Conservation (phyloP, 352 stramenopile species). For the Globisporangium echinulatum region DNA sequence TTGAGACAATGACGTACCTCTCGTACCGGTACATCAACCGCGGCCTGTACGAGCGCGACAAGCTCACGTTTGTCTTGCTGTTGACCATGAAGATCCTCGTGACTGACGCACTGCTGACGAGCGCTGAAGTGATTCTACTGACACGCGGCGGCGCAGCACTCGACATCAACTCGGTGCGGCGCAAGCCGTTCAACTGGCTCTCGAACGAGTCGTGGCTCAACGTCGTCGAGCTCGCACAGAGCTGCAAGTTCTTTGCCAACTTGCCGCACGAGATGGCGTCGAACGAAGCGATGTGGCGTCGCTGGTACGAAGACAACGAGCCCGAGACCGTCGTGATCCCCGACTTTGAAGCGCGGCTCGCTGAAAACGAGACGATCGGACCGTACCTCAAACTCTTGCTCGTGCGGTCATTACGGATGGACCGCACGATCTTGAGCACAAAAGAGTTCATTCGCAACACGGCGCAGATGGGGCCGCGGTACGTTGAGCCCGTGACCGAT, state of each 20-base stretch:
- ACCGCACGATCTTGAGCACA: conserved; percentile 95
- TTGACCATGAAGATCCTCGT: conserved; percentile 98
- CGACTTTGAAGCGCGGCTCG: conserved; percentile 92
- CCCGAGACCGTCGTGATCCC: conserved; percentile 94
- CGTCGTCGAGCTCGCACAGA: conserved; percentile 93
- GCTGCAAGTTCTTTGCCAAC: conserved; percentile 96
- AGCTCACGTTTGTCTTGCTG: conserved; percentile 97
- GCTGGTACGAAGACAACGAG: conserved; percentile 98
- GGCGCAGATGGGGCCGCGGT: conserved; percentile 94
- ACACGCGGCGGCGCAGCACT: conserved; percentile 94
- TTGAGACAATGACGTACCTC: conserved; percentile 99
- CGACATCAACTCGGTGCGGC: conserved; percentile 95
- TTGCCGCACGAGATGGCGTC: conserved; percentile 95
- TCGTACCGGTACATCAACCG: conserved; percentile 99
- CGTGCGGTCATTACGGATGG: conserved; percentile 95
- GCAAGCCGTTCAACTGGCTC: conserved; percentile 97
- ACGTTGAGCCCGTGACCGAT: conserved; percentile 98
- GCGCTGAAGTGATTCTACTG: conserved; percentile 93
- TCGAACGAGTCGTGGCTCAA: conserved; percentile 97
- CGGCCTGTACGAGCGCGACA: conserved; percentile 97
- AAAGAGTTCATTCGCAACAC: conserved; percentile 98
- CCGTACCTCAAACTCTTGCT: conserved; percentile 96
- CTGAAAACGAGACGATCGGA: conserved; percentile 91
- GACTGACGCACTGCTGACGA: conserved; percentile 89
- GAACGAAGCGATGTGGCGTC: conserved; percentile 95